Percentiles rank a stretch among this genome's conserved stretches.
These are phyloP conservation scores for Leishmania lainsoni DNA, from an alignment of 208 protist species.

Conservation along the genomic window DNA sequence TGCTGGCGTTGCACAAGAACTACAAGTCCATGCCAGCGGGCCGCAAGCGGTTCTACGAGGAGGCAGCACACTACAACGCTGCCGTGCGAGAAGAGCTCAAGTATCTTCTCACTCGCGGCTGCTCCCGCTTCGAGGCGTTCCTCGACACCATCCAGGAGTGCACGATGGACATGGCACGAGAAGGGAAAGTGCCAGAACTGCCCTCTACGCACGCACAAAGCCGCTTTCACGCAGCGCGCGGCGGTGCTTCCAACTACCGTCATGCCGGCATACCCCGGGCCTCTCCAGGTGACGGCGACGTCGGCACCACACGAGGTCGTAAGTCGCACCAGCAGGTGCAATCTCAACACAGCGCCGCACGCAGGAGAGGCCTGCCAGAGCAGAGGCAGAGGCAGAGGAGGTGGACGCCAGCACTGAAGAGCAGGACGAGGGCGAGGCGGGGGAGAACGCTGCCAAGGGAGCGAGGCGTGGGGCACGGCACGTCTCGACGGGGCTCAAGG, in stretches of 20 bases:
- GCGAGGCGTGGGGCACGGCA: background rate
- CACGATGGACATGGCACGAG: conserved; percentile 62
- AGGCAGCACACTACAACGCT: conserved; percentile 64
- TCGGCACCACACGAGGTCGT: background rate
- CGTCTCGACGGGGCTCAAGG: background rate
- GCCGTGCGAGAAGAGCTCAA: conserved; percentile 59
- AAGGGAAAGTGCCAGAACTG: conserved; percentile 32
- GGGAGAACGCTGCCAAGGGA: background rate
- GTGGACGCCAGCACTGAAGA: background rate
- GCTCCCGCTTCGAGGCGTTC: conserved; percentile 68
- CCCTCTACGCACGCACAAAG: conserved; percentile 14
- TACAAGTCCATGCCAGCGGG: conserved; percentile 46
- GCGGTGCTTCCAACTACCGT: background rate
- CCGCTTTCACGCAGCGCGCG: conserved; percentile 20
- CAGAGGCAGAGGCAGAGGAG: conserved; percentile 1
- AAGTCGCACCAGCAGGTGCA: background rate
- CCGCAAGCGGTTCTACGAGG: conserved; percentile 65
- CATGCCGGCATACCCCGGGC: background rate
- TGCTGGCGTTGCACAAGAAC: conserved; percentile 65
- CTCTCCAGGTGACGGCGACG: background rate
- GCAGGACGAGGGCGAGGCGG: background rate
- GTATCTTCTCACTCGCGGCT: conserved; percentile 54
- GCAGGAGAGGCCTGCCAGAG: background rate
- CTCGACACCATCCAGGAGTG: conserved; percentile 56
- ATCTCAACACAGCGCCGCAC: background rate